These are phyloP conservation scores for Oryza australiensis DNA, from an alignment of 176 grass and related monocot species.

Conservation along the genomic window DNA sequence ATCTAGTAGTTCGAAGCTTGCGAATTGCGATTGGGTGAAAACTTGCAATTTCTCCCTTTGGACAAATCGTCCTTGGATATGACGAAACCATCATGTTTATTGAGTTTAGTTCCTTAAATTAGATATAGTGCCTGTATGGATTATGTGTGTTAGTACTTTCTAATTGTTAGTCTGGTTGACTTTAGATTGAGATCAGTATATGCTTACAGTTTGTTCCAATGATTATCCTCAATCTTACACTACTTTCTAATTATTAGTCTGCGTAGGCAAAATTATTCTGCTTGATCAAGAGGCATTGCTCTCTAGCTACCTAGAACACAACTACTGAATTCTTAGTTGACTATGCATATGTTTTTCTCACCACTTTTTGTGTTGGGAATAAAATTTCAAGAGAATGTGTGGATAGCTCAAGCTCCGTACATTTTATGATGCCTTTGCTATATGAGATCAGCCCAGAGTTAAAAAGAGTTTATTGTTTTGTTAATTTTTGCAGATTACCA, in stretches of 20 bases:
- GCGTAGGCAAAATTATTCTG: neutral
- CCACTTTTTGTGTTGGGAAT: neutral
- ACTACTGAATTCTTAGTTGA: neutral
- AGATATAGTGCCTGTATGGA: neutral
- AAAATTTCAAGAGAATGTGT: neutral
- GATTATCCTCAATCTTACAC: neutral
- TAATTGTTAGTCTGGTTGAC: neutral
- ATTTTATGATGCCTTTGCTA: neutral
- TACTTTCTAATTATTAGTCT: neutral
- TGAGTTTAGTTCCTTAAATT: neutral
- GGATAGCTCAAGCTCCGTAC: neutral
- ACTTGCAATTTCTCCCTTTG: neutral
- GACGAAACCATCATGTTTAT: neutral
- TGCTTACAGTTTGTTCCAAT: neutral
- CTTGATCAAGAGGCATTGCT: neutral
- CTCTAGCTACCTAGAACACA: neutral
- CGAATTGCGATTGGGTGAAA: neutral
- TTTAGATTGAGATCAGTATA: neutral
- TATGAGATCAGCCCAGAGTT: neutral
- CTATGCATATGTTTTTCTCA: neutral
- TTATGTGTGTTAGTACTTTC: neutral
- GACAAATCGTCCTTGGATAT: neutral
- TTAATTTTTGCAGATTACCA: constrained; percentile 59
- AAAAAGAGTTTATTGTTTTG: neutral
- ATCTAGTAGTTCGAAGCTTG: neutral